Evolutionary conservation across 345 rosid genomes (phyloP), one percentile per base, ranked within the genome.

Genomic region (Carallia pectinifolia): DNA sequence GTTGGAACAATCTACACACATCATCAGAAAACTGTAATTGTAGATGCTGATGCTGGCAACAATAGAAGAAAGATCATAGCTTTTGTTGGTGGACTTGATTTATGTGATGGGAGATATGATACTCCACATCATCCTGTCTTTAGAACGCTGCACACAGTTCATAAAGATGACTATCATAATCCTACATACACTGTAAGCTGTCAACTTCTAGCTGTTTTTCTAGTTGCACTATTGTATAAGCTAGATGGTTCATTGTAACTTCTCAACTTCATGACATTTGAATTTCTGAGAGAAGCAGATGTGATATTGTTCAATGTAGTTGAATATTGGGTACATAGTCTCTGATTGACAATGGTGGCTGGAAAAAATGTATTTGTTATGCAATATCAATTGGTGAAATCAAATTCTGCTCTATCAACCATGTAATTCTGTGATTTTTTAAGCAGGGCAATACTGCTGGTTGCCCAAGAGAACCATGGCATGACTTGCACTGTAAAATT

Each of bases 381-480:
- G 50, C 17, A 44, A 44, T 56, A 56, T 27, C 16, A 27, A 56
- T 10, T 19, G 10, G 34, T 60, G 64, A 60, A 61, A 33, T 44
- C 10, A 38, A 4, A 36, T 58, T 68, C 56, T 16, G 39, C 65
- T 73, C 44, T 39, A n/a, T 29, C 34, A 47, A 1, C 9, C 19
- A 4, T 6, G 47, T 70, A 58, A 52, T 53, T 59, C 5, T 36
- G 37, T 39, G 27, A 15, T 47, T 39, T 62, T 16, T 56, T 55
- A 48, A 54, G 58, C 78, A 94, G 98, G 96, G 92, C 67, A 81
- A 64, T 74, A 65, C 79, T 39, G 71, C 79, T n/a, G 95, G 96
- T 58, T 86, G 93, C 66, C 96, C 96, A 61, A 83, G 98, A 81
- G 97, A 91, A 75, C 91, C 97, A 31, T 94, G 98, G 98, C 98